phyloP scores from a whole-genome alignment of 345 rosid genomes.

The Gossypium bickii region DNA sequence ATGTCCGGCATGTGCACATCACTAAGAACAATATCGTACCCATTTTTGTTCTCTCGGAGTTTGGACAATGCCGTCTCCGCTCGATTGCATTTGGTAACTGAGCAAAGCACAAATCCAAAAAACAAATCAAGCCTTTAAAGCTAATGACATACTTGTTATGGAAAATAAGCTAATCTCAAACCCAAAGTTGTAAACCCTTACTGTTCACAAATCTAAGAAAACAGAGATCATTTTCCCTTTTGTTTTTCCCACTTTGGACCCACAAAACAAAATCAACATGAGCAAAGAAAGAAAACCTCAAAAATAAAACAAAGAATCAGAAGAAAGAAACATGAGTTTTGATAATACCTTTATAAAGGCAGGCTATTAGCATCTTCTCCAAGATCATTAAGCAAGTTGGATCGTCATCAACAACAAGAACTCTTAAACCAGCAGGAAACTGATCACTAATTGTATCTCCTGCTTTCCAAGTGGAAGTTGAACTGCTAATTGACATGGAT shows the following conservation, averaged over 20 bases:
- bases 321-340: background rate
- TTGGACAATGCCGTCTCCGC: constrained; percentile 67
- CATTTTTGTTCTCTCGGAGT: constrained; percentile 45
- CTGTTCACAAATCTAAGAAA: constrained; percentile 18
- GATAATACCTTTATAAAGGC: constrained; percentile 67
- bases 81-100: constrained; percentile 89
- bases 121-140: background rate
- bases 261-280: constrained; percentile 16
- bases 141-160: background rate
- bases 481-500: constrained; percentile 58
- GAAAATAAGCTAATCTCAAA: background rate
- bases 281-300: background rate
- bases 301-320: constrained; percentile 11
- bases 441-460: constrained; percentile 51
- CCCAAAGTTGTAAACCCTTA: background rate
- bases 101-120: background rate
- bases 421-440: constrained; percentile 81
- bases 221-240: background rate
- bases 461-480: constrained; percentile 47
- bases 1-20: constrained; percentile 92
- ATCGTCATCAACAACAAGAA: constrained; percentile 91
- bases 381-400: constrained; percentile 87
- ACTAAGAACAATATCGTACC: constrained; percentile 70
- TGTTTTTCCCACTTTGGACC: background rate
- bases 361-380: constrained; percentile 79